These are phyloP conservation scores for Asterophora parasitica DNA, from an alignment of 768 basidiomycete genomes.

Conservation along the genomic window DNA sequence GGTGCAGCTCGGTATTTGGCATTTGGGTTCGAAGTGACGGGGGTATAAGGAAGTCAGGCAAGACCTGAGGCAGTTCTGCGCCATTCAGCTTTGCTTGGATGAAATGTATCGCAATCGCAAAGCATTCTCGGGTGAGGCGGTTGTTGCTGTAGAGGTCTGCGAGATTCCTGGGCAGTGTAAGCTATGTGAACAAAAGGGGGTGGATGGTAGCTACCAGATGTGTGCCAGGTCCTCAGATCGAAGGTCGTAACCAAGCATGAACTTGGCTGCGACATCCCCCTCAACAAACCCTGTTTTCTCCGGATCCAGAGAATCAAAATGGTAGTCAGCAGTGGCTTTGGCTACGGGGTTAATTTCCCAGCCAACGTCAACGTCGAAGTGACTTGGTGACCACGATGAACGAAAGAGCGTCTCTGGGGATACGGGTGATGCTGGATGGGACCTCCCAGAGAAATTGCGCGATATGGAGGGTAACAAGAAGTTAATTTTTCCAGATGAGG, in stretches of 20 bases:
- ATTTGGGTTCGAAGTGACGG: conserved; percentile 19
- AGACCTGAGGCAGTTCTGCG: conserved; percentile 25
- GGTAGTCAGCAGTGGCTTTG: conserved; percentile 24
- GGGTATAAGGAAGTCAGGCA: conserved; percentile 30
- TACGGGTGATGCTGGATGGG: too few species aligned
- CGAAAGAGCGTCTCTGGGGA: neutral
- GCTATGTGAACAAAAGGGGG: neutral
- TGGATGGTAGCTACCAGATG: conserved; percentile 30
- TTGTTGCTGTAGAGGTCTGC: conserved; percentile 30
- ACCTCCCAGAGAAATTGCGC: too few species aligned
- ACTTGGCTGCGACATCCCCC: conserved; percentile 27
- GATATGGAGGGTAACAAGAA: too few species aligned
- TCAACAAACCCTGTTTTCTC: conserved; percentile 27
- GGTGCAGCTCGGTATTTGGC: conserved; percentile 4
- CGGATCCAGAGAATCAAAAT: conserved; percentile 29
- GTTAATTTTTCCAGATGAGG: too few species aligned
- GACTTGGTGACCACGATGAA: too few species aligned
- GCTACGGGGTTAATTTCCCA: conserved; percentile 28
- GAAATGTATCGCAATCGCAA: conserved; percentile 33
- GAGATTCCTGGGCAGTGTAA: conserved; percentile 25
- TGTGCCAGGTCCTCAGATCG: conserved; percentile 28
- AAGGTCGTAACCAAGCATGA: conserved; percentile 29
- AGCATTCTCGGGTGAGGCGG: conserved; percentile 31
- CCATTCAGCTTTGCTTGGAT: conserved; percentile 28
- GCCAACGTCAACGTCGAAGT: neutral